Base-by-base conservation (phyloP, 2,329 filamentous ascomycete genomes). In the Claviceps quebecensis region DNA sequence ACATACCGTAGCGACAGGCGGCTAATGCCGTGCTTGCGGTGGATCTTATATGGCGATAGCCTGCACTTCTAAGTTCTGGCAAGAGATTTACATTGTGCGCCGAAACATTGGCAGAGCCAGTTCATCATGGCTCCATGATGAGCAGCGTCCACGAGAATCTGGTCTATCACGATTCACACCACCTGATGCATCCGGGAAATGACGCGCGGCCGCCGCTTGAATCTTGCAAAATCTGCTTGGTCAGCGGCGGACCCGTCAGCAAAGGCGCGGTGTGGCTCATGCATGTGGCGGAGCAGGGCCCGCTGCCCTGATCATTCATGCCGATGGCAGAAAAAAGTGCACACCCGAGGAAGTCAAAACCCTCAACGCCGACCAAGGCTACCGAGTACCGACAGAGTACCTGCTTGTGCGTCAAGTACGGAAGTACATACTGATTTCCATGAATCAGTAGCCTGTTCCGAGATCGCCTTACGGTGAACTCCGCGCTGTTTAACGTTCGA, bases 361-460 rank as follows among this genome's bases (percentile, higher is more conserved):
- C 64, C 65, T 67, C 65, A 58, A 63, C 60, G 58, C 55, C 2
- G 41, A 44, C 57, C 58, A 50, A 51, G 57, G 9, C 29, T 34
- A 11, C 29, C 56, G 54, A 41, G 9, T 34, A 11, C 29, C 56
- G 54, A 41, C 43, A 41, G 41, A 47, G 61, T 11, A 69, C 66
- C 66, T 70, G 70, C 69, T 67, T 71, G 61, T 57, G 58, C 58
- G 60, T 53, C 59, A 70, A 61, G 69, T 71, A 71, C 68, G 16
- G 5, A 50, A 1, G 4, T 26, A 6, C 23, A 26, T 26, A n/a
- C n/a, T n/a, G 1, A 26, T 26, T 26, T 26, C 22, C 22, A 5
- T 19, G 37, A 45, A 29, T 47, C 36, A 17, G 22, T 26, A 14
- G 50, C 56, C 58, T 60, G 56, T 56, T 56, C 54, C 54, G 57